phyloP scores from a whole-genome alignment of 2,329 filamentous ascomycete genomes.

The Talaromyces funiculosus region DNA sequence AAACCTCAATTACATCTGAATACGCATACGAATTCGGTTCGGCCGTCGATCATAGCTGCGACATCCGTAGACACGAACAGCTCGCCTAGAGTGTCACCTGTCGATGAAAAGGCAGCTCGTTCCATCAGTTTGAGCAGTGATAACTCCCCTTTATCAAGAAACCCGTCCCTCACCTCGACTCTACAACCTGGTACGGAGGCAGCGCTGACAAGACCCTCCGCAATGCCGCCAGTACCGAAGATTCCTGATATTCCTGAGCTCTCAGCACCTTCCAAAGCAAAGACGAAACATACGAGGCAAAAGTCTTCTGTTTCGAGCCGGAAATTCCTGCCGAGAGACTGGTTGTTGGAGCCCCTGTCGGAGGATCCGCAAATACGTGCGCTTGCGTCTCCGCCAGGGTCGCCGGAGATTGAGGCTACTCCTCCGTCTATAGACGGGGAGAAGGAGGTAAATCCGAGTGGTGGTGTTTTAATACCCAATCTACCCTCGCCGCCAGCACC shows the following conservation, averaged over 20 bases:
- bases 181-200: conserved; percentile 16
- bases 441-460: neutral
- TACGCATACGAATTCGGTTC: conserved; percentile 23
- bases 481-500: neutral
- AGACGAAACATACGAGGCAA: conserved; percentile 22
- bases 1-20: conserved; percentile 29
- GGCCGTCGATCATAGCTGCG: conserved; percentile 22
- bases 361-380: conserved; percentile 34
- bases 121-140: conserved; percentile 18
- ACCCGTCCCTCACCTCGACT: conserved; percentile 25
- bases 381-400: conserved; percentile 18
- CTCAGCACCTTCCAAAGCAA: conserved; percentile 15
- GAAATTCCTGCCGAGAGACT: conserved; percentile 28
- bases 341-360: conserved; percentile 28
- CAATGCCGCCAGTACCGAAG: conserved; percentile 12
- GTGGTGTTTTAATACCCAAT: neutral
- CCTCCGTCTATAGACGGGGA: neutral
- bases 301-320: conserved; percentile 32
- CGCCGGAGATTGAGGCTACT: conserved; percentile 3
- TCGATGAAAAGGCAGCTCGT: neutral
- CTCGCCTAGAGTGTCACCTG: conserved; percentile 8
- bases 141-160: conserved; percentile 24
- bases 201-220: neutral
- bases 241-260: conserved; percentile 19
- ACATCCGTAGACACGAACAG: conserved; percentile 13